phyloP scores from a whole-genome alignment of 2,329 filamentous ascomycete genomes.

The Mycogone perniciosa region DNA sequence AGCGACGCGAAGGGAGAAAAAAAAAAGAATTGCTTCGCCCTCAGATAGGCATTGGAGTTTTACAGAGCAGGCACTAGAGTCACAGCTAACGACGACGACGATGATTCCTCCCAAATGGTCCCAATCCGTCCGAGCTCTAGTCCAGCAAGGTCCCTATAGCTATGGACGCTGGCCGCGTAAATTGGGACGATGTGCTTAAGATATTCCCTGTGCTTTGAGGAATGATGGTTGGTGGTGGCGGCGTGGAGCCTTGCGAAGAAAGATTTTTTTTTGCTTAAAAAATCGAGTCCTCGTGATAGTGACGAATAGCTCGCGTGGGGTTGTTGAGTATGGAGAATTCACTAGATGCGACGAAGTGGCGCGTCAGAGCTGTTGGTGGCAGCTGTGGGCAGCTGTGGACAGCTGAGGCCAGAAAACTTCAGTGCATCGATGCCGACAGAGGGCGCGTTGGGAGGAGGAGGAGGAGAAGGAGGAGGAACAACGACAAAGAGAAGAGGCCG shows the following conservation, averaged over 20 bases:
- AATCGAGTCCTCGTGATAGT: slow-evolving; percentile 8
- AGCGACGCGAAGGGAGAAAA: slow-evolving; percentile 6
- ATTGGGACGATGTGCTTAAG: neutral
- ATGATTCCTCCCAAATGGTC: neutral
- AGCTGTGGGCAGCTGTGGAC: slow-evolving; percentile 5
- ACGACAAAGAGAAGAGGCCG: neutral
- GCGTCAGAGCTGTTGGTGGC: slow-evolving; percentile 2
- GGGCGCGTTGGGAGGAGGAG: neutral
- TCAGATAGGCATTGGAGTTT: slow-evolving; percentile 24
- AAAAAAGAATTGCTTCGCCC: slow-evolving; percentile 15
- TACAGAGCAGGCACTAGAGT: slow-evolving; percentile 25
- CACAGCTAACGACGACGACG: slow-evolving; percentile 21
- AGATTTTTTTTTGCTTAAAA: neutral
- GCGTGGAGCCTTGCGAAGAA: slow-evolving; percentile 4
- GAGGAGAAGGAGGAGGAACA: neutral
- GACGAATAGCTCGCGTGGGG: slow-evolving; percentile 12
- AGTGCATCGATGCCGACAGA: neutral
- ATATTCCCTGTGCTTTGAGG: no score
- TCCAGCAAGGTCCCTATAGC: neutral
- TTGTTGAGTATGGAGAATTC: slow-evolving; percentile 7
- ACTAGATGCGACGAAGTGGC: slow-evolving; percentile 3
- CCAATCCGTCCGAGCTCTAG: neutral
- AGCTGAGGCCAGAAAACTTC: neutral
- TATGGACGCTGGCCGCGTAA: neutral
- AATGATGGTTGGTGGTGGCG: neutral